Percentiles rank a stretch among this genome's conserved stretches.
Evolutionary conservation across 2,329 filamentous ascomycete genomes (phyloP).

Genomic region (Phyllosticta paracitricarpa): DNA sequence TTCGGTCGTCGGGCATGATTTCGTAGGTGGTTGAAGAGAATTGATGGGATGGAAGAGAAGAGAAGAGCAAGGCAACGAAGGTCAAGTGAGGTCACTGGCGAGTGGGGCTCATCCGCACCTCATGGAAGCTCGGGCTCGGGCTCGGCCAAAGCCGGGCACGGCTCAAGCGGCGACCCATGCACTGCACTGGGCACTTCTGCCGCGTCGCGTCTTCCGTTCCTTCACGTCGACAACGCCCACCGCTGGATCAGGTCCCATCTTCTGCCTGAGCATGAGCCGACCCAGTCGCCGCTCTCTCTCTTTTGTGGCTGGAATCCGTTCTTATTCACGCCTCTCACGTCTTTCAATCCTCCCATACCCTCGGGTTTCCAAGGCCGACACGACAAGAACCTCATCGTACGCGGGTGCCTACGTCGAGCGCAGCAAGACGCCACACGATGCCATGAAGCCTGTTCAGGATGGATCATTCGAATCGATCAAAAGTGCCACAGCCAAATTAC

Average conservation of each 20-base stretch:
- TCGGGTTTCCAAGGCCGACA: neutral
- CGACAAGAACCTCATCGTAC: neutral
- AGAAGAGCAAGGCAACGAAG: neutral
- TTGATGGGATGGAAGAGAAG: neutral
- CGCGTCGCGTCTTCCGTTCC: neutral
- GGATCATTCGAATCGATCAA: neutral
- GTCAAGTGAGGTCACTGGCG: neutral
- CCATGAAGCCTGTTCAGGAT: neutral
- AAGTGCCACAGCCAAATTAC: neutral
- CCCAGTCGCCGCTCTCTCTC: neutral
- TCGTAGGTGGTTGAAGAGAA: neutral
- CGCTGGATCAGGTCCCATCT: neutral
- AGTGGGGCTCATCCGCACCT: neutral
- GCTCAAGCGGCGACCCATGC: neutral
- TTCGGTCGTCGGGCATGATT: slow-evolving; percentile 4
- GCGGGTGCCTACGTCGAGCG: neutral
- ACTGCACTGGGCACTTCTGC: neutral
- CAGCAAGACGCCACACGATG: neutral
- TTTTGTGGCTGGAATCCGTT: neutral
- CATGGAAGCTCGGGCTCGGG: neutral
- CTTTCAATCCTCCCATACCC: neutral
- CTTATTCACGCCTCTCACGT: neutral
- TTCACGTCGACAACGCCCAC: neutral
- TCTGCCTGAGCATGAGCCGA: neutral
- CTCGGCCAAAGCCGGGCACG: slow-evolving; percentile 1